Conservation (phyloP, 2,329 filamentous ascomycete species). For the Pseudogymnoascus sp. region DNA sequence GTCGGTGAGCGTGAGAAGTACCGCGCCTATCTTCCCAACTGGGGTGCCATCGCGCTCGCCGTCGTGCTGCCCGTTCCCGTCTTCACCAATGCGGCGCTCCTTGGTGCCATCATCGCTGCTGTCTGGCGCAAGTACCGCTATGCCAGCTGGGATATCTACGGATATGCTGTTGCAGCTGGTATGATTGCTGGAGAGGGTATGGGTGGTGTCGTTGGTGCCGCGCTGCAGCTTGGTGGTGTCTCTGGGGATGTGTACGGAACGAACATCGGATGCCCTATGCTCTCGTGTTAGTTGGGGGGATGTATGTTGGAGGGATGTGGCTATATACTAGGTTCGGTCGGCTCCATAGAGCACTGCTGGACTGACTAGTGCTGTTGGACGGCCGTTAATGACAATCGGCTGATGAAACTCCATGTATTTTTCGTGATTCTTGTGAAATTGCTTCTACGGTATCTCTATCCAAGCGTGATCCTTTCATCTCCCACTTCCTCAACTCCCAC, state of each 20-base stretch:
- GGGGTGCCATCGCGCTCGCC: slow-evolving; percentile 53
- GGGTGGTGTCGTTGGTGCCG: slow-evolving; percentile 55
- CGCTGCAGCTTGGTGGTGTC: slow-evolving; percentile 30
- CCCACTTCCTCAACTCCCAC: background rate
- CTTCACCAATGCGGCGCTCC: slow-evolving; percentile 52
- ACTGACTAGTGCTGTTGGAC: background rate
- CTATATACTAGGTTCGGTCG: background rate
- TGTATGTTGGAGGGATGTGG: background rate
- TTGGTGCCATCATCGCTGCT: slow-evolving; percentile 46
- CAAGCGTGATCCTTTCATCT: background rate
- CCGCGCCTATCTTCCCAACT: slow-evolving; percentile 52
- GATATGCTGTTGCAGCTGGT: slow-evolving; percentile 53
- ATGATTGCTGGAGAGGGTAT: slow-evolving; percentile 59
- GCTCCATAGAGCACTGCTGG: background rate
- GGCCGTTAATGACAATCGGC: background rate
- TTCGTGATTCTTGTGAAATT: background rate
- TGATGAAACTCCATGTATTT: background rate
- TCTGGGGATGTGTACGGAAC: slow-evolving; percentile 31
- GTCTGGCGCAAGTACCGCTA: slow-evolving; percentile 49
- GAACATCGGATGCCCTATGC: slow-evolving; percentile 28
- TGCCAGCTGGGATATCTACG: slow-evolving; percentile 49
- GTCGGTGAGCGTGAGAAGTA: slow-evolving; percentile 48
- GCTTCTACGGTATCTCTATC: background rate
- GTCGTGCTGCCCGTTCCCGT: slow-evolving; percentile 52
- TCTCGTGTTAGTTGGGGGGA: background rate